Percentiles rank a stretch among this genome's conserved stretches.
phyloP scores from a whole-genome alignment of 2,329 filamentous ascomycete species.

The Clonostachys rosea region DNA sequence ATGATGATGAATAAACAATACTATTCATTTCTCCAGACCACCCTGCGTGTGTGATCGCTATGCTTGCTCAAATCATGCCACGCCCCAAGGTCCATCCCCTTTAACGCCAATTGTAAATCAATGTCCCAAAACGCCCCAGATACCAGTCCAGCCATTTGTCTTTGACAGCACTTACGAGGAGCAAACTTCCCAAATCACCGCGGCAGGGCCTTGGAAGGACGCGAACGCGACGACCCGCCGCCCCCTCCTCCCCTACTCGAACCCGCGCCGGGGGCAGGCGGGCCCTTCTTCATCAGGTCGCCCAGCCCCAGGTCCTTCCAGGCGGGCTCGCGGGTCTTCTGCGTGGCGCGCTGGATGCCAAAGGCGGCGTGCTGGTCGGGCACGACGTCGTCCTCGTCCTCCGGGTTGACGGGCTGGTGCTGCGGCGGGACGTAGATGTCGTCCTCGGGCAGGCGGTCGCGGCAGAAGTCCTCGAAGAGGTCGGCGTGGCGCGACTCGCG shows the following conservation, averaged over 20 bases:
- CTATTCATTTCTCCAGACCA: too few relatives aligned
- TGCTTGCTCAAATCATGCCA: too few relatives aligned
- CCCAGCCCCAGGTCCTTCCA: slow-evolving; percentile 78
- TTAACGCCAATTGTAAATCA: too few relatives aligned
- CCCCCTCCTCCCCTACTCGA: slow-evolving; percentile 3
- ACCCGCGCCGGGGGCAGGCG: slow-evolving; percentile 23
- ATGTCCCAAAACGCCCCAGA: too few relatives aligned
- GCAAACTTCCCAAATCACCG: too few relatives aligned
- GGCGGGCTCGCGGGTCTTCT: slow-evolving; percentile 63
- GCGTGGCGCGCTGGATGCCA: slow-evolving; percentile 77
- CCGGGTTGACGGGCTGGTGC: slow-evolving; percentile 78
- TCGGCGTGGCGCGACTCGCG: slow-evolving; percentile 68
- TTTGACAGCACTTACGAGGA: too few relatives aligned
- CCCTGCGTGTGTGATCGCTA: too few relatives aligned
- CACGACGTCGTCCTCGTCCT: slow-evolving; percentile 85
- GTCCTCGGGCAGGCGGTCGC: slow-evolving; percentile 66
- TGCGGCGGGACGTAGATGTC: slow-evolving; percentile 79
- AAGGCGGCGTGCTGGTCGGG: slow-evolving; percentile 86
- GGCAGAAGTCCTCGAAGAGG: slow-evolving; percentile 73
- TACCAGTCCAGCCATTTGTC: too few relatives aligned
- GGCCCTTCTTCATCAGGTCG: slow-evolving; percentile 61
- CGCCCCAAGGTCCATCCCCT: too few relatives aligned
- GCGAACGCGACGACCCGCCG: too few relatives aligned
- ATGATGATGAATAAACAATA: too few relatives aligned
- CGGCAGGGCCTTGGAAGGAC: too few relatives aligned